phyloP scores from a whole-genome alignment of 2,329 filamentous ascomycete species.

The Didymosphaeria variabile region DNA sequence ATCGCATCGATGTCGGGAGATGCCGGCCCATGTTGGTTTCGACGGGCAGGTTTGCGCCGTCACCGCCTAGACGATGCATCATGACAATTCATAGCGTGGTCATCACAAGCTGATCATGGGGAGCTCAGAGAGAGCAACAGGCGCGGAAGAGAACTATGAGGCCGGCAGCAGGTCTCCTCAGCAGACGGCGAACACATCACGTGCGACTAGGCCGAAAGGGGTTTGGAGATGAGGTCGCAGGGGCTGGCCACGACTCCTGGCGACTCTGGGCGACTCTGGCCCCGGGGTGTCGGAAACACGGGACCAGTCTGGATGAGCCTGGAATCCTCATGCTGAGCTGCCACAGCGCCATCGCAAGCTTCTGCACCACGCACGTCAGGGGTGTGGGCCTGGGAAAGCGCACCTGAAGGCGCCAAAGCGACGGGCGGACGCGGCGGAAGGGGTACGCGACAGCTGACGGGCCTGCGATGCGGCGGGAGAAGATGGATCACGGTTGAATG shows the following conservation, averaged over 20 bases:
- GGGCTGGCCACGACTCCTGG: conserved; percentile 9
- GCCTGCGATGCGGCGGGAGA: conserved; percentile 6
- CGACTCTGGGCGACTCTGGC: too few relatives aligned
- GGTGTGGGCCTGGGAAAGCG: neutral
- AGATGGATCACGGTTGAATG: conserved; percentile 8
- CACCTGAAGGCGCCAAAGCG: neutral
- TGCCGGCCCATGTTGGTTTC: conserved; percentile 5
- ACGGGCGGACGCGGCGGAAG: neutral
- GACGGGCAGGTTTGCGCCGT: conserved; percentile 8
- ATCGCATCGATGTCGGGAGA: conserved; percentile 1
- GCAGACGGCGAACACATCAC: neutral
- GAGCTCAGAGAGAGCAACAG: neutral
- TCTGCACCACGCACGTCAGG: neutral
- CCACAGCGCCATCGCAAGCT: neutral
- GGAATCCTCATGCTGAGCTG: neutral
- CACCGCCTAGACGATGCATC: neutral
- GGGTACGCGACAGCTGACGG: neutral
- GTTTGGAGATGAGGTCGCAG: conserved; percentile 5
- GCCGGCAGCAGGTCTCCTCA: neutral
- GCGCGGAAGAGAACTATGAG: neutral
- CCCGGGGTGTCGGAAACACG: conserved; percentile 16
- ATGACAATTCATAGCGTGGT: neutral
- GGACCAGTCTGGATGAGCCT: conserved; percentile 9
- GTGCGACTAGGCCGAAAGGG: conserved; percentile 10
- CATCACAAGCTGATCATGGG: neutral